These are phyloP conservation scores for Starmerella bombi DNA, from an alignment of 805 yeast genomes.

Conservation along the genomic window DNA sequence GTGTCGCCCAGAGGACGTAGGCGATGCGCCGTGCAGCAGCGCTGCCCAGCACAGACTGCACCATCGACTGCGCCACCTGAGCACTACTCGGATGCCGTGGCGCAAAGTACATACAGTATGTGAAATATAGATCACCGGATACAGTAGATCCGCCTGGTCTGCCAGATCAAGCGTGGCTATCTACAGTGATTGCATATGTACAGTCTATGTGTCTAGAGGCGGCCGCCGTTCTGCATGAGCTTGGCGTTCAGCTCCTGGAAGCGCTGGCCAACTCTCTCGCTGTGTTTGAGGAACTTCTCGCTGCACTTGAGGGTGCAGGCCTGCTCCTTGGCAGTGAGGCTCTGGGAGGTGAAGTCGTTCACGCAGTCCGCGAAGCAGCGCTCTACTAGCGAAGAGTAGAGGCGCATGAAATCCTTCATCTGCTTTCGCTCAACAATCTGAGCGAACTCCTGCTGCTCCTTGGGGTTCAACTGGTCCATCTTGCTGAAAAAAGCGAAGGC, in stretches of 20 bases:
- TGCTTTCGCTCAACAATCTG: conserved; percentile 92
- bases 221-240: conserved; percentile 22
- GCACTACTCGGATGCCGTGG: too few relatives aligned
- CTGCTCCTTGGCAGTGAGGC: conserved; percentile 72
- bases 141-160: too few relatives aligned
- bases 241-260: conserved; percentile 85
- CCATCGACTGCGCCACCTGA: too few relatives aligned
- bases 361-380: conserved; percentile 97
- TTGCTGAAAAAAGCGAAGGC: neutral
- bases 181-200: neutral
- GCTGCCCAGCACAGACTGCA: too few relatives aligned
- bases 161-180: too few relatives aligned
- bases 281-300: conserved; percentile 93
- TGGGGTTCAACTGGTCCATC: conserved; percentile 90
- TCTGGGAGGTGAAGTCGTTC: conserved; percentile 90
- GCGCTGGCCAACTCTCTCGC: conserved; percentile 96
- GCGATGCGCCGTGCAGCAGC: too few relatives aligned
- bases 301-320: conserved; percentile 82
- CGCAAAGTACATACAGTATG: too few relatives aligned
- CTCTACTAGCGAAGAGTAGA: conserved; percentile 87
- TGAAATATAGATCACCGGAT: too few relatives aligned
- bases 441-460: conserved; percentile 95
- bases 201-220: conserved; percentile 9
- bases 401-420: conserved; percentile 97
- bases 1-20: too few relatives aligned